Conservation (phyloP, 192 early-diverging fungal genomes). For the Coemansia erecta region DNA sequence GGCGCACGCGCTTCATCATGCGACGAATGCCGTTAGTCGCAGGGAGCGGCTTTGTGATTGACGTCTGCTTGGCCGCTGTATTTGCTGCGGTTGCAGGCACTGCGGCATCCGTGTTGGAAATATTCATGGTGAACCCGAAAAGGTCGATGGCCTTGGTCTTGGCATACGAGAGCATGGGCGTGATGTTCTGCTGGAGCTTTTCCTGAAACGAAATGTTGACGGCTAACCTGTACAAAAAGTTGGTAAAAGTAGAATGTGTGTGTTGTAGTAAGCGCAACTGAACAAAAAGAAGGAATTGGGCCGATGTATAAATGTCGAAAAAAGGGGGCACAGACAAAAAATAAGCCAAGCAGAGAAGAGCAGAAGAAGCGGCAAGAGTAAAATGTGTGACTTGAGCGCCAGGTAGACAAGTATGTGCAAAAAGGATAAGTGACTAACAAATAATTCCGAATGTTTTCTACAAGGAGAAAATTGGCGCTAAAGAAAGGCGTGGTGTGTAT, state of each 20-base stretch:
- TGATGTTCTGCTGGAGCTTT: conserved; percentile 11
- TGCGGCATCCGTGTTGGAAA: no score
- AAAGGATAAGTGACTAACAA: no score
- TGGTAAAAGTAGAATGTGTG: neutral
- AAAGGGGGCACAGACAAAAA: no score
- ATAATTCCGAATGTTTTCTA: neutral
- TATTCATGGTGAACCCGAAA: neutral
- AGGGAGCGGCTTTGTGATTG: conserved; percentile 5
- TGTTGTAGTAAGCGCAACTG: neutral
- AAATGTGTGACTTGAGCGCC: neutral
- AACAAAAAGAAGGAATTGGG: no score
- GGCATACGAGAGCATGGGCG: neutral
- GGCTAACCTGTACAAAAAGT: neutral
- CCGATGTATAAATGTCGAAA: no score
- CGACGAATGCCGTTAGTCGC: conserved; percentile 33
- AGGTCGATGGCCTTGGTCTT: neutral
- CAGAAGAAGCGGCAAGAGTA: neutral
- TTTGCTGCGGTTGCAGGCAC: no score
- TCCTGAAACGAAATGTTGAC: conserved; percentile 5
- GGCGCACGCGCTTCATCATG: conserved; percentile 43
- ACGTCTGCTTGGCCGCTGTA: neutral
- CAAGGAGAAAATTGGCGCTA: neutral
- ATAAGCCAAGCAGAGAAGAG: no score
- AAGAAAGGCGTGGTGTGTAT: no score
- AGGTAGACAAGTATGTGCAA: neutral